phyloP scores from a whole-genome alignment of 352 stramenopile species.

The Pythium coloratum region DNA sequence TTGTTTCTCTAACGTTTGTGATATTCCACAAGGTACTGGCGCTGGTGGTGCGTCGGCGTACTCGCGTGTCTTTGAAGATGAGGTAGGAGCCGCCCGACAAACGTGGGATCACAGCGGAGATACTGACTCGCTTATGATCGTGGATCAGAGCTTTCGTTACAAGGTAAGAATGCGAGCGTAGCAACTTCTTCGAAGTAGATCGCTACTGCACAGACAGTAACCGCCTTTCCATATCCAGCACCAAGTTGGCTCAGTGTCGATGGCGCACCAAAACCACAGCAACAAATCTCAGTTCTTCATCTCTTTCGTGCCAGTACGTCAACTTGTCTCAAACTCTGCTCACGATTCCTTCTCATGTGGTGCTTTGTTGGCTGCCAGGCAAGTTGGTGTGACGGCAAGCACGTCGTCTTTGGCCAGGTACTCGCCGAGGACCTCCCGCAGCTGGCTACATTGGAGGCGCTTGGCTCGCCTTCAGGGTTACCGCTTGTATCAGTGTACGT shows the following conservation, averaged over 20 bases:
- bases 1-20: background rate
- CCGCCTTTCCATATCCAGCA: slow-evolving; percentile 48
- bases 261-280: slow-evolving; percentile 96
- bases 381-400: slow-evolving; percentile 96
- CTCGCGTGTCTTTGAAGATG: slow-evolving; percentile 95
- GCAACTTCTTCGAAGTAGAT: background rate
- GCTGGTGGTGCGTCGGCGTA: slow-evolving; percentile 94
- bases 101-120: no score
- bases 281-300: slow-evolving; percentile 99
- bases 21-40: slow-evolving; percentile 67
- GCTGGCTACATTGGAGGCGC: slow-evolving; percentile 42
- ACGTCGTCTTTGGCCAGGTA: slow-evolving; percentile 99
- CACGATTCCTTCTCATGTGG: no score
- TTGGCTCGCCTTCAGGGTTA: slow-evolving; percentile 50
- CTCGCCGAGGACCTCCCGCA: slow-evolving; percentile 63
- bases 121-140: background rate
- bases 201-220: background rate
- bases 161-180: slow-evolving; percentile 33
- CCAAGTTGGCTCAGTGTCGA: slow-evolving; percentile 92
- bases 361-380: slow-evolving; percentile 25
- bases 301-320: slow-evolving; percentile 74
- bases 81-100: slow-evolving; percentile 44
- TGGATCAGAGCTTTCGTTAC: slow-evolving; percentile 83
- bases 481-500: slow-evolving; percentile 53
- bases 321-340: background rate